Percentiles rank a stretch among this genome's conserved stretches.
These are phyloP conservation scores for Colletotrichum sp. DNA, from an alignment of 2,329 filamentous ascomycete species.

Conservation along the genomic window DNA sequence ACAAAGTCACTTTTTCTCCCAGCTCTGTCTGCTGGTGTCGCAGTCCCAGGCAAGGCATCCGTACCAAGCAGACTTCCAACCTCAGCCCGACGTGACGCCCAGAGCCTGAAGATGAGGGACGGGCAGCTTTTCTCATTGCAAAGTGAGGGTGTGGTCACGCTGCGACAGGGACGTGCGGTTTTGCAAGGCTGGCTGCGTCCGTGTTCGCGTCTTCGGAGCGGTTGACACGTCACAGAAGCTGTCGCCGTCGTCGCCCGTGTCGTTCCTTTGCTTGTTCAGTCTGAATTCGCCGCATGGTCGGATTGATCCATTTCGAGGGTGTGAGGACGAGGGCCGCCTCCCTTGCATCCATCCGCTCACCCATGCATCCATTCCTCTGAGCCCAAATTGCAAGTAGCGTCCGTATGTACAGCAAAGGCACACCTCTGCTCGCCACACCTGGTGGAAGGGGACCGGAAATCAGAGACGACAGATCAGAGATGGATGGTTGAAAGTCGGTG, in stretches of 20 bases:
- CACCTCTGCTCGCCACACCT: not conserved
- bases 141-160: not conserved
- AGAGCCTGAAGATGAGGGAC: not conserved
- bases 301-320: not conserved
- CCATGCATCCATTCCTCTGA: not conserved
- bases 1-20: conserved; percentile 1
- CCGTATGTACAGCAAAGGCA: not conserved
- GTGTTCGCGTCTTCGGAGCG: not conserved
- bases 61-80: not conserved
- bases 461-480: not conserved
- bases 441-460: not conserved
- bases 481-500: not conserved
- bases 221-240: not conserved
- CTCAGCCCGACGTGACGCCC: not conserved
- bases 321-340: not conserved
- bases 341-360: not conserved
- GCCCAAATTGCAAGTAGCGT: not conserved
- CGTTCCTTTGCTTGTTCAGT: not conserved
- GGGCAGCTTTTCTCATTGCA: not conserved
- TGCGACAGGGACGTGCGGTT: not conserved
- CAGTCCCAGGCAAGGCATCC: not conserved
- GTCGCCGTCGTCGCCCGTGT: not conserved
- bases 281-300: not conserved
- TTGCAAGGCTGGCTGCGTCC: not conserved
- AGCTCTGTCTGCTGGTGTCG: not conserved